Evolutionary conservation across 2,329 filamentous ascomycete genomes (phyloP), one percentile per base, ranked within the genome.

Genomic region (Penicillium sp.): DNA sequence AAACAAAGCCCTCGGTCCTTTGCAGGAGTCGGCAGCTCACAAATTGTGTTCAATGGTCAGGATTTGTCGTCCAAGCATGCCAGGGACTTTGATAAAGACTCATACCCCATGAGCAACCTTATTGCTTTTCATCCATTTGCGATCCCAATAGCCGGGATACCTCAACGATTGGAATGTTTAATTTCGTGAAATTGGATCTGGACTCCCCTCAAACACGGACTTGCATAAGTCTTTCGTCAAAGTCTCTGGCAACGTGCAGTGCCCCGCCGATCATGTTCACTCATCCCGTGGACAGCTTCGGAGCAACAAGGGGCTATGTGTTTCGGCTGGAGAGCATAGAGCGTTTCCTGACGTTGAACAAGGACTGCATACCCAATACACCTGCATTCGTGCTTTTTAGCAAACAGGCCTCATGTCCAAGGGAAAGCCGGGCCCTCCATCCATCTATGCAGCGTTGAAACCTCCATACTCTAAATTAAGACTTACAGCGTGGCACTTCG

Each of bases 221-320:
- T 49, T 52, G 44, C 47, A 53, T 49, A 36, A 51, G 51, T 18
- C 49, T 24, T 53, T 49, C 2, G 28, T 56, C 47, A 39, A 55
- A 24, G 12, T 29, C 48, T 46, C 49, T 49, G 51, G 52, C 42
- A 53, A 41, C 28, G 49, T 56, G 48, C 48, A 56, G 34, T 41
- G 23, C 29, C 33, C 49, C 28, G 57, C 51, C 49, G 54, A 57
- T 57, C 43, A 47, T 47, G 57, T 48, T 53, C 50, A 53, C 49
- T 43, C 29, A 52, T 52, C 43, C 47, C 23, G 45, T 48, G n/a
- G 29, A 45, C 44, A 43, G 28, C 26, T 42, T 34, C 43, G 34
- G 38, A 47, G 47, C 39, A 24, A 42, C 50, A 45, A 46, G 51
- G 54, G 54, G 47, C 13, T 7, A 42, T n/a, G 16, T 45, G 36